Evolutionary conservation across 2,329 filamentous ascomycete species (phyloP).

Genomic region (Neofusicoccum laricinum): DNA sequence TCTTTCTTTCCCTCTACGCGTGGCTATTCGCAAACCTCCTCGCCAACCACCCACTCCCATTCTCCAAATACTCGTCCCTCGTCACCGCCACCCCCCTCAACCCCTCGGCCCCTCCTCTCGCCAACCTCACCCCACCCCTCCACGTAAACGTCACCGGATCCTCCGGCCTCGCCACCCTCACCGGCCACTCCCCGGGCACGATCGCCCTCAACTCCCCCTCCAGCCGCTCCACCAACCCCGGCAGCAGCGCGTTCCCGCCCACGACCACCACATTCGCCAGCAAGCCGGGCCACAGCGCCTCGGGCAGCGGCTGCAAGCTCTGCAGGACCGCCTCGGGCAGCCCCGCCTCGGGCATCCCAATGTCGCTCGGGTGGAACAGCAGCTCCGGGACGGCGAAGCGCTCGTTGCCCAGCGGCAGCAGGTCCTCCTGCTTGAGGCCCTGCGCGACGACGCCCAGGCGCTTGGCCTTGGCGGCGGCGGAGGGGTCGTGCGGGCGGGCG

Average conservation of each 20-base stretch:
- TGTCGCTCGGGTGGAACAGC: conserved; percentile 80
- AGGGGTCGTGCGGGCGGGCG: conserved; percentile 73
- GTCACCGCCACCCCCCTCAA: conserved; percentile 71
- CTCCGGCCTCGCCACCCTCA: conserved; percentile 52
- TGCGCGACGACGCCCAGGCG: conserved; percentile 43
- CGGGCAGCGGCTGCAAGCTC: conserved; percentile 69
- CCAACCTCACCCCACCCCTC: conserved; percentile 78
- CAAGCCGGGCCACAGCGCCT: conserved; percentile 79
- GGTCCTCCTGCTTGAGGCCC: conserved; percentile 70
- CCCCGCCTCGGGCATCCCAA: conserved; percentile 80
- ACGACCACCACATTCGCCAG: conserved; percentile 86
- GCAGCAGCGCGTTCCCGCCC: conserved; percentile 77
- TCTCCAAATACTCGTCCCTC: conserved; percentile 84
- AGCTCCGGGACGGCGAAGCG: conserved; percentile 87
- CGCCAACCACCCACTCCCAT: conserved; percentile 69
- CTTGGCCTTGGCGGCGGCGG: conserved; percentile 53
- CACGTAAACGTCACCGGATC: conserved; percentile 82
- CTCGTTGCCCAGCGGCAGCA: conserved; percentile 86
- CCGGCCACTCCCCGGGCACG: conserved; percentile 30
- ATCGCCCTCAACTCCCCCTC: conserved; percentile 66
- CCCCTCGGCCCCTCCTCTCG: conserved; percentile 47
- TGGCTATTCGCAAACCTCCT: conserved; percentile 60
- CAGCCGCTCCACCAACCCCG: conserved; percentile 78
- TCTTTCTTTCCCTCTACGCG: not conserved
- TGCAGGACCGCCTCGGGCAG: conserved; percentile 81